Conservation (phyloP, 2,329 filamentous ascomycete genomes). For the Phyllosticta citriasiana region DNA sequence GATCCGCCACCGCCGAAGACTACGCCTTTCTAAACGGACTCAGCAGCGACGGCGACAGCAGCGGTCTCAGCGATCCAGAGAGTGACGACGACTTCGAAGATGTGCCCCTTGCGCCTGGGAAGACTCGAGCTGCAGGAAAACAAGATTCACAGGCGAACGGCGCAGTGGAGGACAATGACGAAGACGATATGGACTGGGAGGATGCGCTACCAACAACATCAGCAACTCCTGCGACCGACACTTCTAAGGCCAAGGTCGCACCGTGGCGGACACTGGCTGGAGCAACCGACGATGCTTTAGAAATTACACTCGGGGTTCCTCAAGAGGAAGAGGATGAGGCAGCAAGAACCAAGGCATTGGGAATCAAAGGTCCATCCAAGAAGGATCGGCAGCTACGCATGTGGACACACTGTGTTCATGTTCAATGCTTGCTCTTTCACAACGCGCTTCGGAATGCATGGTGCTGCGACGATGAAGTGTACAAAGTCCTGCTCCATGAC, state of each 20-base stretch:
- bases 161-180: slow-evolving; percentile 11
- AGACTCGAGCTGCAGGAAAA: neutral
- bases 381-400: slow-evolving; percentile 69
- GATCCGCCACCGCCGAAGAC: neutral
- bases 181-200: slow-evolving; percentile 28
- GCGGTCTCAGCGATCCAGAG: neutral
- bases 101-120: neutral
- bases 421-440: slow-evolving; percentile 79
- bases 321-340: slow-evolving; percentile 1
- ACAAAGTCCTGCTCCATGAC: slow-evolving; percentile 21
- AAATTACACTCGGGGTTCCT: slow-evolving; percentile 9
- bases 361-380: slow-evolving; percentile 78
- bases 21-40: slow-evolving; percentile 9
- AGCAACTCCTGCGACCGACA: slow-evolving; percentile 11
- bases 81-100: slow-evolving; percentile 8
- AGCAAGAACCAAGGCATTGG: slow-evolving; percentile 36
- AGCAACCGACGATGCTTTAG: slow-evolving; percentile 18
- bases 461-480: slow-evolving; percentile 26
- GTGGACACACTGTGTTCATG: slow-evolving; percentile 78
- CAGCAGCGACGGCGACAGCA: neutral
- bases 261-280: slow-evolving; percentile 6
- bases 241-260: neutral
- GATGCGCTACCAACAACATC: slow-evolving; percentile 26
- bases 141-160: neutral
- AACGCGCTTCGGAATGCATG: slow-evolving; percentile 54